Evolutionary conservation across 2,329 filamentous ascomycete species (phyloP), one percentile per base, ranked within the genome.

Genomic region (Botrytis galanthina): DNA sequence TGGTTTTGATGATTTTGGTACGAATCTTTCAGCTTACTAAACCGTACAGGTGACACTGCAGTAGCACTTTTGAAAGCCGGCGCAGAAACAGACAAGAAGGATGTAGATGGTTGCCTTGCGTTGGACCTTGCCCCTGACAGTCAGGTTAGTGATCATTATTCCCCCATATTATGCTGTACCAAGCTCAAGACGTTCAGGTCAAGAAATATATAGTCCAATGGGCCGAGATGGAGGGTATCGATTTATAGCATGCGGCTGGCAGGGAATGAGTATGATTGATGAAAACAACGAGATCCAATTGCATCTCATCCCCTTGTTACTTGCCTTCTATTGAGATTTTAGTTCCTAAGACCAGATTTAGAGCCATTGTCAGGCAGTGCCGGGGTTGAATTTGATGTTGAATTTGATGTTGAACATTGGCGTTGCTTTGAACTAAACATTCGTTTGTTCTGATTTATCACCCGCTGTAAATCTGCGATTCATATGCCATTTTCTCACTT

Each of bases 51-150:
- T 1, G 94, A 98, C 82, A 90, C 93, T 5, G 96, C 96, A 0
- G 85, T 98, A 64, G 87, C 91, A 32, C 83, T 99, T 75, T 84
- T 99, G 57, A 97, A 93, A 80, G 91, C 91, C 5, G 96, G 96
- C 0, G 95, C 95, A 0, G 94, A 97, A 80, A 87, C 87, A 20
- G 91, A 92, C 76, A 94, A 94, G 84, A 91, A 88, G 82, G 94
- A 95, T 79, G 82, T 78, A 6, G 90, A 93, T 75, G 95, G 92
- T 1, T 86, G 84, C 76, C 80, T 94, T 72, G 89, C 96, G 12
- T 86, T 98, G 74, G 92, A 97, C 76, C 84, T 97, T 73, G 94
- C 93, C 18, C 96, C 96, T 1, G 95, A 98, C 83, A 88, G 87
- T 73, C 95, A 95, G 85, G 93, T 95, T 82, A 76, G 86, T 84